Evolutionary conservation across 148 eudicot species (phyloP).

Genomic region (Limonium bicolor): DNA sequence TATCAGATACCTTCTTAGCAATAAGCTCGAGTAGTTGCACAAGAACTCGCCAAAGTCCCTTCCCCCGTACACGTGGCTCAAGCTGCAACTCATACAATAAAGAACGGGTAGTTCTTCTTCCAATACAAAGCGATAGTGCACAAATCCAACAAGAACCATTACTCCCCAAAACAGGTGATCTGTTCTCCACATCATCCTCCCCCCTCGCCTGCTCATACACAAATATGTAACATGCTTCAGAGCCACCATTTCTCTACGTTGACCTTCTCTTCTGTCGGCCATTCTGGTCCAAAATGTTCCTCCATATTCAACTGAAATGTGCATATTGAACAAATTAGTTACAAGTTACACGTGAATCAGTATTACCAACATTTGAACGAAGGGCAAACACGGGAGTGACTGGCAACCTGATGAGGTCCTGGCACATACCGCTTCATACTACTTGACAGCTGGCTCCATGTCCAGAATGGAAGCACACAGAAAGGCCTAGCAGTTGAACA

Average conservation of each 20-base stretch:
- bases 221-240: conserved; percentile 80
- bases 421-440: conserved; percentile 47
- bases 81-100: conserved; percentile 92
- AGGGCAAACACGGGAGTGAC: conserved; percentile 17
- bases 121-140: conserved; percentile 59
- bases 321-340: conserved; percentile 1
- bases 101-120: conserved; percentile 93
- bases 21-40: conserved; percentile 86
- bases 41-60: conserved; percentile 67
- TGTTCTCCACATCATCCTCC: too few relatives aligned
- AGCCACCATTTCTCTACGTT: conserved; percentile 71
- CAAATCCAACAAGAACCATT: conserved; percentile 71
- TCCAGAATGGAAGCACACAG: conserved; percentile 46
- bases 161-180: too few relatives aligned
- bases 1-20: conserved; percentile 58
- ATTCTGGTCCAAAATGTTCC: conserved; percentile 60
- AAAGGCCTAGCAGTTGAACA: conserved; percentile 45
- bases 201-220: conserved; percentile 24
- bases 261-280: conserved; percentile 71
- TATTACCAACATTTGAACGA: too few relatives aligned
- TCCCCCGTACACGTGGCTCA: conserved; percentile 53
- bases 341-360: too few relatives aligned
- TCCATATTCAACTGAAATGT: conserved; percentile 69
- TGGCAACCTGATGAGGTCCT: conserved; percentile 59
- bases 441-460: conserved; percentile 46